Evolutionary conservation across 2,329 filamentous ascomycete genomes (phyloP), one percentile per base, ranked within the genome.

Genomic region (Sclerotinia glacialis): DNA sequence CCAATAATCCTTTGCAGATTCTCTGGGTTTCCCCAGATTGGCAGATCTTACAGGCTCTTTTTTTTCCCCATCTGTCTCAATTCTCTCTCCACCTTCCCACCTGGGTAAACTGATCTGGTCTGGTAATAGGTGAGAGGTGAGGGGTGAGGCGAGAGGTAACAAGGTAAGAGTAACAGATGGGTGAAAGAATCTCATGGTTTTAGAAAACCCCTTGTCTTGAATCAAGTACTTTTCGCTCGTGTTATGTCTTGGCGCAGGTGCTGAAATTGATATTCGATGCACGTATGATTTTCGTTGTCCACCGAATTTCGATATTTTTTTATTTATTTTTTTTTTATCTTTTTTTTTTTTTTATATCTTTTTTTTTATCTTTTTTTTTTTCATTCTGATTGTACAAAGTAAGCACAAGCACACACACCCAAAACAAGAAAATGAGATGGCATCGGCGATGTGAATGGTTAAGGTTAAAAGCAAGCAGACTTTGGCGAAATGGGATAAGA

Each of bases 271-370:
- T 59, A 61, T 31, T 58, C 34, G 52, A 31, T 44, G 62, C 44
- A 34, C 44, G 55, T 60, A 40, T 56, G 40, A 59, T 59, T 59
- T 59, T 61, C 64, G 37, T 31, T 55, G 50, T 28, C 62, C 37
- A 14, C 12, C 37, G 37, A 40, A 40, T 37, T 37, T 37, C 34
- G 1, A 40, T 40, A 2, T 3, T 12, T 12, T 37, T 37, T 37
- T 37, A 8, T 34, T 34, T 34, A 34, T 34, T 34, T 7, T 37
- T 12, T 12, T 37, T 37, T 37, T 37, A 8, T 34, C 9, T 34
- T 34, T 34, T 7, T 37, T 3, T 12, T 12, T 37, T 37, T 37
- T 37, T 1, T 34, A 7, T 34, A 34, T 34, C 9, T 7, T 37
- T 3, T 12, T 12, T 37, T 37, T 37, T 37, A 8, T 34, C n/a